Base-by-base conservation (phyloP, 2,329 filamentous ascomycete genomes). In the Aciculosporium take region DNA sequence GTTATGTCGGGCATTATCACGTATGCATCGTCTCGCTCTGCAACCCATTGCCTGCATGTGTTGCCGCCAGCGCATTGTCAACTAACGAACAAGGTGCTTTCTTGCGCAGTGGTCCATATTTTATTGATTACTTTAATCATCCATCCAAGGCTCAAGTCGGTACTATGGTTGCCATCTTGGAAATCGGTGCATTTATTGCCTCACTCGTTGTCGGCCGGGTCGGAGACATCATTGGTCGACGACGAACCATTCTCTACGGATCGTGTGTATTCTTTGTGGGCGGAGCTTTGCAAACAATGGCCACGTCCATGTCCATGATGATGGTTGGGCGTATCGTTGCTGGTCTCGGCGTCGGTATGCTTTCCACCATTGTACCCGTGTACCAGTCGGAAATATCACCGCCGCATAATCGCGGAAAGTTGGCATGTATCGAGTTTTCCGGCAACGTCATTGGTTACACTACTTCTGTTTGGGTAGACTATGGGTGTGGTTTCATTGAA, bases 391-490 rank as follows among this genome's bases (percentile, higher is more conserved):
- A 94, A 58, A 94, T 94, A 55, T 95, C 89, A 33, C 91, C 91
- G 37, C 87, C 91, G 5, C 91, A 98, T 57, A 96, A 94, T 61
- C 76, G 91, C 53, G 91, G 91, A 48, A 93, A 91, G 64, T 72
- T 98, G 46, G 91, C 89, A 20, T 96, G 91, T 60, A 96, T 98
- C 50, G 91, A 98, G 60, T 98, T 96, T 56, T 89, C 89, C 0
- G 91, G 91, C 41, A 98, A 98, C 62, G 94, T 98, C 48, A 81
- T 85, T 46, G 91, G 91, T 25, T 98, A 98, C 59, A 82, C 89
- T 41, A 87, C 86, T 40, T 96, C 89, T 52, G 89, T 96, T 18
- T 98, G 91, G 91, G 89, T 96, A 23, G 91, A 98, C 61, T 98
- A 96, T 63, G 89, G 91, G 54, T 95, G 88, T 63, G 91, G 84